Evolutionary conservation across 352 stramenopile species (phyloP).

Genomic region (Aphanomyces invadans): DNA sequence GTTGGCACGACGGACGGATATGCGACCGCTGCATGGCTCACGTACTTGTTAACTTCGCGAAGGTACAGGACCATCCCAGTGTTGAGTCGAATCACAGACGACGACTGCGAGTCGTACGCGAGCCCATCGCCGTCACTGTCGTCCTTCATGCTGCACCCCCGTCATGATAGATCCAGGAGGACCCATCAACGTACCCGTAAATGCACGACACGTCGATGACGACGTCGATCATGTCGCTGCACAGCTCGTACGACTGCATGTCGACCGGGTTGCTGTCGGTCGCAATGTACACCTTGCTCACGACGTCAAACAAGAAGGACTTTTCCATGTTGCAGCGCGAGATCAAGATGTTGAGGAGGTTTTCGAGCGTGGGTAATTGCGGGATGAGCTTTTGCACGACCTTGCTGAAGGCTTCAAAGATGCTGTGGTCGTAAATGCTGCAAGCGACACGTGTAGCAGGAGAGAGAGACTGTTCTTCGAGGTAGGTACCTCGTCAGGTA

Average conservation of each 20-base stretch:
- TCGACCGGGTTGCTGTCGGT: conserved; percentile 98
- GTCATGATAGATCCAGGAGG: background rate
- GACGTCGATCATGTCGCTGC: conserved; percentile 99
- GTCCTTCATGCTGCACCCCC: conserved; percentile 64
- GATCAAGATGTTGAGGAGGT: conserved; percentile 97
- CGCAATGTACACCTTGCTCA: conserved; percentile 98
- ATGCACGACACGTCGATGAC: conserved; percentile 99
- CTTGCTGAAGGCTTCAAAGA: conserved; percentile 96
- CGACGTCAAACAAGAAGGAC: conserved; percentile 97
- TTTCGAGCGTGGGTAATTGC: conserved; percentile 95
- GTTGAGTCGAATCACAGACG: conserved; percentile 96
- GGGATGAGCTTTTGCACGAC: conserved; percentile 98
- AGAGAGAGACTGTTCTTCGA: background rate
- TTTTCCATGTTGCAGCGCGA: conserved; percentile 98
- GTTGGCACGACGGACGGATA: too few relatives aligned
- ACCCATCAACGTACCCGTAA: conserved; percentile 72
- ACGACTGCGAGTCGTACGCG: conserved; percentile 94
- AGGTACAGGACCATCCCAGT: conserved; percentile 96
- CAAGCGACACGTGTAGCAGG: background rate
- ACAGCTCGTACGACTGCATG: conserved; percentile 97
- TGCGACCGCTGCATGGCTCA: too few relatives aligned
- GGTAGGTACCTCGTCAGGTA: conserved; percentile 61
- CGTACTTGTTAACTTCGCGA: conserved; percentile 89
- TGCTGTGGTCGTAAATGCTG: conserved; percentile 93
- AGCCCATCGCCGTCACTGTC: conserved; percentile 87